These are phyloP conservation scores for Meyerozyma carpophila DNA, from an alignment of 1,139 yeast genomes.

Conservation along the genomic window DNA sequence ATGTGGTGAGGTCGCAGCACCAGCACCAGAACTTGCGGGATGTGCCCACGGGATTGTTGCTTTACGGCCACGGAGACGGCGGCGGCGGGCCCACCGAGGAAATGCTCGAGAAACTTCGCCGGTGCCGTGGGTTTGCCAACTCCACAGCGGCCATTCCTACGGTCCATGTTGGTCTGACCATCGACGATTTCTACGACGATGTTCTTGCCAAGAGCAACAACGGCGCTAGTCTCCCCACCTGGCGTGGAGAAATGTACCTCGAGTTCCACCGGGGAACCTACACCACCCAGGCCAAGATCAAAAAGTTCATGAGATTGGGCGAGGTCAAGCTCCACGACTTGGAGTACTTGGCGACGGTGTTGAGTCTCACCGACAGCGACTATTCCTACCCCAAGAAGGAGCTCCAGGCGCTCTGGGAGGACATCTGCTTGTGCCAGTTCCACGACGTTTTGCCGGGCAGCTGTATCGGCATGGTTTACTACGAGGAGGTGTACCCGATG, in stretches of 20 bases:
- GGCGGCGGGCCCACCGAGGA: conserved; percentile 97
- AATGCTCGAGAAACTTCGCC: conserved; percentile 86
- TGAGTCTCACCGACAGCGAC: conserved; percentile 47
- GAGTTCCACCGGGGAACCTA: conserved; percentile 97
- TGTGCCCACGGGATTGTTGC: conserved; percentile 73
- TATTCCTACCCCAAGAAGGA: conserved; percentile 69
- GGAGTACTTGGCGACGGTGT: conserved; percentile 75
- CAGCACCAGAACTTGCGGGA: conserved; percentile 82
- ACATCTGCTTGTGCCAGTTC: conserved; percentile 84
- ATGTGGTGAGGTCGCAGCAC: conserved; percentile 69
- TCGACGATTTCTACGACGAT: conserved; percentile 72
- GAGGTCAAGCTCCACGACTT: conserved; percentile 80
- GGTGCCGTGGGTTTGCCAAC: conserved; percentile 84
- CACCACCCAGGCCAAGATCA: conserved; percentile 85
- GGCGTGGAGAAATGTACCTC: conserved; percentile 91
- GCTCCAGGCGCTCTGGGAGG: conserved; percentile 77
- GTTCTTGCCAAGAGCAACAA: conserved; percentile 57
- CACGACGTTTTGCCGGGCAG: conserved; percentile 97
- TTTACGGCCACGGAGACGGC: conserved; percentile 95
- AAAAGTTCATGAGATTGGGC: conserved; percentile 71
- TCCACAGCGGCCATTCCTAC: conserved; percentile 78
- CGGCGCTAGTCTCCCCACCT: conserved; percentile 69
- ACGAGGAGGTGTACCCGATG: conserved; percentile 86
- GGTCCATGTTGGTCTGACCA: conserved; percentile 69
- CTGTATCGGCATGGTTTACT: conserved; percentile 89